Conservation (phyloP, 176 grass and related monocot species). For the Elaeis guineensis region DNA sequence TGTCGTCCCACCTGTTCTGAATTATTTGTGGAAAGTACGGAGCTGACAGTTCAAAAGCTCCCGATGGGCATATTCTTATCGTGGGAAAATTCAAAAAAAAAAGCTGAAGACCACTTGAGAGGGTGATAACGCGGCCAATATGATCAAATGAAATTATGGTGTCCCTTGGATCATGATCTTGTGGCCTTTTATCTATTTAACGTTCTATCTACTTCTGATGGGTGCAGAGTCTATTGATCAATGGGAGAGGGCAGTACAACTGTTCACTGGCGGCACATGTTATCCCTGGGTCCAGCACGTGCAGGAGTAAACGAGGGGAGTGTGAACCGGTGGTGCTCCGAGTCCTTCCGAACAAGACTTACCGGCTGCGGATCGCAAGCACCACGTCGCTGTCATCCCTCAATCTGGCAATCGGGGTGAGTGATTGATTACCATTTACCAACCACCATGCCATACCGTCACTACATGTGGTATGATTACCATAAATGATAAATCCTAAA, state of each 20-base stretch:
- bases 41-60: too few relatives aligned
- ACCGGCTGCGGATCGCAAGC: conserved; percentile 69
- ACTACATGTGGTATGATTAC: too few relatives aligned
- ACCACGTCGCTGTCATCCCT: conserved; percentile 79
- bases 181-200: not conserved
- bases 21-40: too few relatives aligned
- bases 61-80: too few relatives aligned
- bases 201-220: not conserved
- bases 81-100: too few relatives aligned
- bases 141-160: too few relatives aligned
- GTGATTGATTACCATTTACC: not conserved
- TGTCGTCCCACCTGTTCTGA: too few relatives aligned
- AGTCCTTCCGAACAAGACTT: conserved; percentile 57
- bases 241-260: conserved; percentile 67
- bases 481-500: too few relatives aligned
- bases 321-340: conserved; percentile 48
- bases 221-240: conserved; percentile 75
- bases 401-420: conserved; percentile 63
- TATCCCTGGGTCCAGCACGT: conserved; percentile 20
- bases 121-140: too few relatives aligned
- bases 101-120: too few relatives aligned
- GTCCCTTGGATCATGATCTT: conserved; percentile 24
- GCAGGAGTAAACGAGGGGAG: conserved; percentile 30
- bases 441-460: too few relatives aligned
- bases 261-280: conserved; percentile 58